phyloP scores from a whole-genome alignment of 768 basidiomycete species.

The Leccinum pellstonianum region DNA sequence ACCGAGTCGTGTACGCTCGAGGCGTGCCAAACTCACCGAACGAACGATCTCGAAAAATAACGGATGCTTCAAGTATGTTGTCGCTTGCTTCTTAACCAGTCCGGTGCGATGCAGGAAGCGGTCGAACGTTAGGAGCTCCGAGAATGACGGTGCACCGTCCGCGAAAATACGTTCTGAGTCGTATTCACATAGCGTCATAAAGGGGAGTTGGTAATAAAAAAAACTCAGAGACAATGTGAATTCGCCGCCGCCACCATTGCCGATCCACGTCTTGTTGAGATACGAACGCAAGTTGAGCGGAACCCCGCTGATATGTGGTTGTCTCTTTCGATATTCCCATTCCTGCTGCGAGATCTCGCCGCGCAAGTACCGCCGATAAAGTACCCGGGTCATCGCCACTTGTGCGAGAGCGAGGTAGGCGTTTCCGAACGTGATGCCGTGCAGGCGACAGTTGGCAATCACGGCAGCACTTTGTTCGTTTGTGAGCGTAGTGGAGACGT shows the following conservation, averaged over 20 bases:
- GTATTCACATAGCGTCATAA: conserved; percentile 40
- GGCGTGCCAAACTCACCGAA: conserved; percentile 9
- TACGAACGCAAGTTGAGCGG: conserved; percentile 52
- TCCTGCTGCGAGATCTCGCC: conserved; percentile 52
- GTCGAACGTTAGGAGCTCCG: conserved; percentile 39
- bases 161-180: neutral
- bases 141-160: conserved; percentile 38
- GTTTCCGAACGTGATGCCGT: conserved; percentile 50
- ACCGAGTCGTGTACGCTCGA: neutral
- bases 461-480: conserved; percentile 33
- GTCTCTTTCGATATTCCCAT: conserved; percentile 49
- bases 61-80: conserved; percentile 38
- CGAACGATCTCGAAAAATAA: conserved; percentile 44
- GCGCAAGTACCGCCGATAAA: conserved; percentile 45
- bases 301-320: conserved; percentile 50
- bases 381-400: conserved; percentile 50
- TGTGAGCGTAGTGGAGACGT: conserved; percentile 26
- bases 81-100: conserved; percentile 37
- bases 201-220: conserved; percentile 45
- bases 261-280: conserved; percentile 46
- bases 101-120: conserved; percentile 48
- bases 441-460: conserved; percentile 38
- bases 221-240: conserved; percentile 45
- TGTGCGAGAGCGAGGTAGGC: conserved; percentile 51
- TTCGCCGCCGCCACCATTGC: conserved; percentile 42